A percentile compares a stretch with the other conserved stretches of the same genome.
Evolutionary conservation across 768 basidiomycete species (phyloP).

Genomic region (Suillus tomentosus): DNA sequence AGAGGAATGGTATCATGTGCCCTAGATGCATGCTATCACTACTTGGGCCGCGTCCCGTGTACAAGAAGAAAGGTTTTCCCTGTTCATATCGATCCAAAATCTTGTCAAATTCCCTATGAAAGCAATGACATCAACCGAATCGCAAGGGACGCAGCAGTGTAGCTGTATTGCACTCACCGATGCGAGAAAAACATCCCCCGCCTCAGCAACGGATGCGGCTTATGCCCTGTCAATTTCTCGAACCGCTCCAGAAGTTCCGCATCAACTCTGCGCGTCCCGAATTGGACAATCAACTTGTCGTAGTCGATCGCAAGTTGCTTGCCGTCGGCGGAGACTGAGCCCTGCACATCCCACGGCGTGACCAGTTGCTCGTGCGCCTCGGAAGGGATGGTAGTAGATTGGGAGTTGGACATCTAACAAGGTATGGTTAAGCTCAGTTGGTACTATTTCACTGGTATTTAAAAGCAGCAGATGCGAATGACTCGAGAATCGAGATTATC

Average conservation of each 20-base stretch:
- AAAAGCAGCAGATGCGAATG: background rate
- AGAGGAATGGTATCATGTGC: conserved; percentile 95
- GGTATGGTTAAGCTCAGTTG: background rate
- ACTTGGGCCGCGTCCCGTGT: conserved; percentile 96
- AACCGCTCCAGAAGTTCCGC: conserved; percentile 80
- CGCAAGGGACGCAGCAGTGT: background rate
- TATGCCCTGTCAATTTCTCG: conserved; percentile 85
- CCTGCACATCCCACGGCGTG: conserved; percentile 98
- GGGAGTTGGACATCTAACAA: conserved; percentile 21
- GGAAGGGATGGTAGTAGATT: conserved; percentile 21
- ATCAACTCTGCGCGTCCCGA: conserved; percentile 87
- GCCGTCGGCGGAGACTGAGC: conserved; percentile 84
- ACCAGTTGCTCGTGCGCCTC: conserved; percentile 69
- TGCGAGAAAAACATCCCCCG: conserved; percentile 98
- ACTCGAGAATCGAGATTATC: conserved; percentile 3
- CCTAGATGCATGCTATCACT: conserved; percentile 98
- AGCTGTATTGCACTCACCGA: conserved; percentile 54
- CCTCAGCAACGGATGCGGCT: conserved; percentile 85
- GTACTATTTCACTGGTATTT: background rate
- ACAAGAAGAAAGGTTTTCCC: conserved; percentile 96
- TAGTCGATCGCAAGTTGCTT: conserved; percentile 95
- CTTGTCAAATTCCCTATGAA: conserved; percentile 80
- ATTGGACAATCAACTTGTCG: conserved; percentile 91
- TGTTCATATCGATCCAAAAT: conserved; percentile 96
- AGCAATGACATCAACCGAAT: conserved; percentile 8